A percentile compares a stretch with the other conserved stretches of the same genome.
These are phyloP conservation scores for Pythium chondricola DNA, from an alignment of 352 stramenopile species.

Conservation along the genomic window DNA sequence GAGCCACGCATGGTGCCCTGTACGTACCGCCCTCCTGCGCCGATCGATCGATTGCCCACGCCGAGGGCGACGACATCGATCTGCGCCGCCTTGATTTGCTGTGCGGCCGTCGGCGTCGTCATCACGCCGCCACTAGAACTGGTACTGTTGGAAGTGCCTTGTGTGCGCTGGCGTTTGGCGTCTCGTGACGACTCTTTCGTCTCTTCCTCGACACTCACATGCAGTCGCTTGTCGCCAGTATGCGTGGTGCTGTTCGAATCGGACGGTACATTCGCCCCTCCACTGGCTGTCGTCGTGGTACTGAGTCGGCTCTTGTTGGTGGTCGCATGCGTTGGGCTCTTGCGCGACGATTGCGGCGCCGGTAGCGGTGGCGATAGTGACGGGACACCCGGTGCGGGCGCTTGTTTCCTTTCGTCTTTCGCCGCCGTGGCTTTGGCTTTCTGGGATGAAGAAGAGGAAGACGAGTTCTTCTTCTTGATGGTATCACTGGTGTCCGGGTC, in stretches of 20 bases:
- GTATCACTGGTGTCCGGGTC: neutral
- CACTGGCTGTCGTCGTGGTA: slow-evolving; percentile 1
- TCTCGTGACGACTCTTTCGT: too few species aligned
- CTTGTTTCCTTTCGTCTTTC: too few species aligned
- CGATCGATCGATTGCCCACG: slow-evolving; percentile 19
- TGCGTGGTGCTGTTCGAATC: too few species aligned
- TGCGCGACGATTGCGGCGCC: neutral
- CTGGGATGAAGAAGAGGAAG: neutral
- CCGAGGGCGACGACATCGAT: slow-evolving; percentile 54
- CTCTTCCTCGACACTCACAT: too few species aligned
- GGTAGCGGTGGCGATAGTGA: neutral
- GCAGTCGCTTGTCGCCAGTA: too few species aligned
- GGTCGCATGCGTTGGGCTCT: neutral
- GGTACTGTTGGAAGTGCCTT: neutral
- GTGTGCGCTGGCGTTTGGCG: slow-evolving; percentile 12
- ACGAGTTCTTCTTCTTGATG: neutral
- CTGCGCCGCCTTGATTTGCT: slow-evolving; percentile 31
- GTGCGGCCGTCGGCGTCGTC: slow-evolving; percentile 19
- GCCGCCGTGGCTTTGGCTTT: neutral
- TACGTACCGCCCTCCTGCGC: slow-evolving; percentile 62
- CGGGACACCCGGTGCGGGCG: neutral
- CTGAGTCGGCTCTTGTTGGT: neutral
- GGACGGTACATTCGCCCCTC: too few species aligned
- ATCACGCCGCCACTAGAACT: neutral
- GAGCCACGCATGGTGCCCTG: slow-evolving; percentile 49